Evolutionary conservation across 2,329 filamentous ascomycete species (phyloP).

Genomic region (Ascochyta rabiei): DNA sequence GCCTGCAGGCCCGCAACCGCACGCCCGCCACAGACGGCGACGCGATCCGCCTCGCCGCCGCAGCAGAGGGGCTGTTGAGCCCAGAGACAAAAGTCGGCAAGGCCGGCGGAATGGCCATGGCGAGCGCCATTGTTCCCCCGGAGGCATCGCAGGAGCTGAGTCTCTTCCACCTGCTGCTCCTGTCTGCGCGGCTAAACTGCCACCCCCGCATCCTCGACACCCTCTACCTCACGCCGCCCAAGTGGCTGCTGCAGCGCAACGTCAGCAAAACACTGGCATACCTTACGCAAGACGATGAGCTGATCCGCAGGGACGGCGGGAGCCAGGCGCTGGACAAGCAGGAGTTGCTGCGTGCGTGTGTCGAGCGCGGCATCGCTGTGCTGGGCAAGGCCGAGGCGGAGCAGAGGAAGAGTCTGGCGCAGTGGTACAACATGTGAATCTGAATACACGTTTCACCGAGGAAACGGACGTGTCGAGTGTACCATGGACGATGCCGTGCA

Average conservation of each 20-base stretch:
- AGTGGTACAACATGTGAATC: slow-evolving; percentile 23
- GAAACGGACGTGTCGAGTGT: too few relatives aligned
- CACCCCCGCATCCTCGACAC: slow-evolving; percentile 44
- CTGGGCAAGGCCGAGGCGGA: slow-evolving; percentile 37
- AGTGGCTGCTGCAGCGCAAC: slow-evolving; percentile 61
- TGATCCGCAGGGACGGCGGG: slow-evolving; percentile 70
- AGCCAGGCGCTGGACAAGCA: slow-evolving; percentile 62
- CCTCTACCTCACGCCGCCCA: slow-evolving; percentile 49
- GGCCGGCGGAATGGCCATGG: slow-evolving; percentile 8
- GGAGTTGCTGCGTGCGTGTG: slow-evolving; percentile 73
- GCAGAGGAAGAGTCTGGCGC: slow-evolving; percentile 30
- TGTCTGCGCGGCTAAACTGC: slow-evolving; percentile 30
- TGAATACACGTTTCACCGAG: background rate
- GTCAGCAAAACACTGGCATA: slow-evolving; percentile 65
- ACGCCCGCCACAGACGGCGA: background rate
- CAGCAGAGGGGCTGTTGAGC: slow-evolving; percentile 2
- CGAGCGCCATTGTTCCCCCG: slow-evolving; percentile 6
- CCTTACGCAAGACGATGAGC: slow-evolving; percentile 71
- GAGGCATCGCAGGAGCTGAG: slow-evolving; percentile 6
- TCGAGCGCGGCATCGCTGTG: slow-evolving; percentile 56
- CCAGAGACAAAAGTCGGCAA: slow-evolving; percentile 5
- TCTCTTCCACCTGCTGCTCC: slow-evolving; percentile 26
- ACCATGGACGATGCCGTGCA: too few relatives aligned
- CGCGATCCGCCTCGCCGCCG: slow-evolving; percentile 2
- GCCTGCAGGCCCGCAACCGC: slow-evolving; percentile 19